Conservation (phyloP, 2,329 filamentous ascomycete species). For the Cladophialophora carrionii region DNA sequence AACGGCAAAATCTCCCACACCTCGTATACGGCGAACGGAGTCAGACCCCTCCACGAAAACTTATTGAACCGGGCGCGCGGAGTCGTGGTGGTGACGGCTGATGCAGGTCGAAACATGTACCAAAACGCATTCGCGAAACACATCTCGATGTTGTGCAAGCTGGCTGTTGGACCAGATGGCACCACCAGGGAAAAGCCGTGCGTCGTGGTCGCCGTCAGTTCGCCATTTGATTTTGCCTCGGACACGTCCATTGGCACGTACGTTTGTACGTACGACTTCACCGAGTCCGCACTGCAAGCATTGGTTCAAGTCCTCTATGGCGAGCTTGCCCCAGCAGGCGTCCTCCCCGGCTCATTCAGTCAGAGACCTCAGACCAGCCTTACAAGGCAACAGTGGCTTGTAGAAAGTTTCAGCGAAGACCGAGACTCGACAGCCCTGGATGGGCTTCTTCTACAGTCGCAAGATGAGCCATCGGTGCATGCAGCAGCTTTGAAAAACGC, state of each 20-base stretch:
- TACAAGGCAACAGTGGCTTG: conserved; percentile 92
- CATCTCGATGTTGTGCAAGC: conserved; percentile 83
- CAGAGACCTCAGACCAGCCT: conserved; percentile 74
- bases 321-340: conserved; percentile 63
- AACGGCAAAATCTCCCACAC: conserved; percentile 88
- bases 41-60: conserved; percentile 90
- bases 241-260: conserved; percentile 89
- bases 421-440: conserved; percentile 75
- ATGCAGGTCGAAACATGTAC: conserved; percentile 91
- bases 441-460: conserved; percentile 71
- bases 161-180: conserved; percentile 46
- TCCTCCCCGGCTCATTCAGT: conserved; percentile 71
- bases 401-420: conserved; percentile 81
- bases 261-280: conserved; percentile 94
- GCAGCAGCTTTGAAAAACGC: conserved; percentile 60
- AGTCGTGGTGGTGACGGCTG: conserved; percentile 88
- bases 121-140: conserved; percentile 96
- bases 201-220: conserved; percentile 89
- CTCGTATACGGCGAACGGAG: conserved; percentile 91
- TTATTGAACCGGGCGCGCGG: conserved; percentile 85
- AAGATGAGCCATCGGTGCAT: conserved; percentile 57
- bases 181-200: conserved; percentile 71
- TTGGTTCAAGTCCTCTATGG: conserved; percentile 83
- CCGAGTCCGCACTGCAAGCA: conserved; percentile 84
- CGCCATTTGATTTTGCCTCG: conserved; percentile 94